A percentile compares a stretch with the other conserved stretches of the same genome.
Conservation (phyloP, 352 stramenopile genomes). For the Pythium graminicola region DNA sequence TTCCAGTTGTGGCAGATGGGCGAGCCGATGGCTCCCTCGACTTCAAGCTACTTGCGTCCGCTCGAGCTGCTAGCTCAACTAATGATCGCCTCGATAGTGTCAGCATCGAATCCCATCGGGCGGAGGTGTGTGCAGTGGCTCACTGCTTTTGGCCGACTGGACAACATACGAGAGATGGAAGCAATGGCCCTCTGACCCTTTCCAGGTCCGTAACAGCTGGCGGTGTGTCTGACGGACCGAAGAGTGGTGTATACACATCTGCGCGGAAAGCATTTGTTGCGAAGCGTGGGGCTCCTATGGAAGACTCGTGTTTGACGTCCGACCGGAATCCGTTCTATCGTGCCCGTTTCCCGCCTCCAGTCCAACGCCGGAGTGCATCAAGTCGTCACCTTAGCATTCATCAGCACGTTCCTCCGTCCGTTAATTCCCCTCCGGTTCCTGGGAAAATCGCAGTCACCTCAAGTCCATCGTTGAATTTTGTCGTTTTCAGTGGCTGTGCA, state of each 20-base stretch:
- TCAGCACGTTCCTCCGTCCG: slow-evolving; percentile 2
- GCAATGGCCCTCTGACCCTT: slow-evolving; percentile 6
- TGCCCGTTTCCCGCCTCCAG: slow-evolving; percentile 33
- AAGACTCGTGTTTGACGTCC: slow-evolving; percentile 36
- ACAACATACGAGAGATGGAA: not conserved
- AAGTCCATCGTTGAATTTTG: slow-evolving; percentile 41
- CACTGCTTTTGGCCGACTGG: slow-evolving; percentile 19
- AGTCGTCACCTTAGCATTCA: slow-evolving; percentile 31
- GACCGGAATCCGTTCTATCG: slow-evolving; percentile 62
- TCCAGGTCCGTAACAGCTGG: slow-evolving; percentile 14
- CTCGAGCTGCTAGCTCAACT: not conserved
- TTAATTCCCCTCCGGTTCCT: slow-evolving; percentile 6
- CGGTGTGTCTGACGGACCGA: not conserved
- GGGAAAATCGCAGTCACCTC: not conserved
- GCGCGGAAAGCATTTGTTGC: slow-evolving; percentile 11
- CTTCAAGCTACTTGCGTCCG: slow-evolving; percentile 27
- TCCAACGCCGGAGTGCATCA: slow-evolving; percentile 27
- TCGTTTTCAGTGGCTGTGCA: slow-evolving; percentile 62
- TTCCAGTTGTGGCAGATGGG: slow-evolving; percentile 45
- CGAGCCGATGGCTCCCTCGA: slow-evolving; percentile 45
- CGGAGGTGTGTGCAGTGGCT: slow-evolving; percentile 15
- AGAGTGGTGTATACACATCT: slow-evolving; percentile 12
- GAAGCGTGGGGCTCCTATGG: slow-evolving; percentile 23
- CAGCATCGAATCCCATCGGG: slow-evolving; percentile 8
- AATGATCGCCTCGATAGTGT: slow-evolving; percentile 2